Evolutionary conservation across 768 basidiomycete genomes (phyloP).

Genomic region (Crassisporium funariophilum): DNA sequence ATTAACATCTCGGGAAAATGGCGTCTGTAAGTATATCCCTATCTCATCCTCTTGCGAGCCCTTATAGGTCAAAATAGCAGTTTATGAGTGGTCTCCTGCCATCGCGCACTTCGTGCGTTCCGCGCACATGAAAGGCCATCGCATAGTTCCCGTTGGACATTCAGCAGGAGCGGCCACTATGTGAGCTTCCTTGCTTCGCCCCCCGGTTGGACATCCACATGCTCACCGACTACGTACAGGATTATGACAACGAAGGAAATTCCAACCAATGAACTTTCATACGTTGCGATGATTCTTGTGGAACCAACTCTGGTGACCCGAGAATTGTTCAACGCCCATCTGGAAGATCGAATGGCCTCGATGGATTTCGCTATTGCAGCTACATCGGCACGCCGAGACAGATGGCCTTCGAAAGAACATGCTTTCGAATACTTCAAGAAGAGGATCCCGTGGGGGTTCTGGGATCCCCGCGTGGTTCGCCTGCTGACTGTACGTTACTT

Average conservation of each 20-base stretch:
- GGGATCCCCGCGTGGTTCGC: slow-evolving; percentile 43
- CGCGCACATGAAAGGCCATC: slow-evolving; percentile 33
- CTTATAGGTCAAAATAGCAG: slow-evolving; percentile 24
- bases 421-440: slow-evolving; percentile 46
- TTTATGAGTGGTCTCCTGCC: slow-evolving; percentile 40
- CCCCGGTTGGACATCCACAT: not conserved
- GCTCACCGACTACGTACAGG: slow-evolving; percentile 21
- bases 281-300: slow-evolving; percentile 41
- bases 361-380: slow-evolving; percentile 40
- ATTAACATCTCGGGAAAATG: slow-evolving; percentile 31
- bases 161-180: slow-evolving; percentile 45
- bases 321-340: slow-evolving; percentile 36
- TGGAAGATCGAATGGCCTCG: slow-evolving; percentile 38
- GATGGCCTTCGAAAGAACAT: slow-evolving; percentile 42
- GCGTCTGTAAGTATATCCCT: slow-evolving; percentile 35
- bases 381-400: slow-evolving; percentile 37
- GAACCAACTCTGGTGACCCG: slow-evolving; percentile 46
- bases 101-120: slow-evolving; percentile 36
- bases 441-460: slow-evolving; percentile 46
- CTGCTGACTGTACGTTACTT: slow-evolving; percentile 37
- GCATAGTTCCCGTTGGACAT: slow-evolving; percentile 43
- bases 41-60: not conserved
- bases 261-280: slow-evolving; percentile 27
- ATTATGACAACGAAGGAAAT: slow-evolving; percentile 40
- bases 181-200: slow-evolving; percentile 24